phyloP scores from a whole-genome alignment of 2,329 filamentous ascomycete genomes.

The Microdochium bolleyi region DNA sequence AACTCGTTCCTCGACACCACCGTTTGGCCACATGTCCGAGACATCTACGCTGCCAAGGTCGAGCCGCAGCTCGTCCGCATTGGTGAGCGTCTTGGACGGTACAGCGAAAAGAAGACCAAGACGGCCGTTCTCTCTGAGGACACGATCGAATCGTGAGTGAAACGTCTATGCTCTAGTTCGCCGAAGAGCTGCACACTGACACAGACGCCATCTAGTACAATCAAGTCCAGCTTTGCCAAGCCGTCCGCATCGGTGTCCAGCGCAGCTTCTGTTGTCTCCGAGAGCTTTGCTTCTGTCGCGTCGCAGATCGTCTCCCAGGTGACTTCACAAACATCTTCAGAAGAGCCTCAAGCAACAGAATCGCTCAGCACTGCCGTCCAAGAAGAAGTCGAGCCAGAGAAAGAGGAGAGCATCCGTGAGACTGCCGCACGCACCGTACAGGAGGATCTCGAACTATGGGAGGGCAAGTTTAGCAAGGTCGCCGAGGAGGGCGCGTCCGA shows the following conservation, averaged over 20 bases:
- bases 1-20: slow-evolving; percentile 65
- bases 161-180: background rate
- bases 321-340: slow-evolving; percentile 9
- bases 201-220: background rate
- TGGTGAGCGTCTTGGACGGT: slow-evolving; percentile 76
- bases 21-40: slow-evolving; percentile 73
- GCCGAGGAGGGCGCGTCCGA: slow-evolving; percentile 71
- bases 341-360: slow-evolving; percentile 19
- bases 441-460: slow-evolving; percentile 76
- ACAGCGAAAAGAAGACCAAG: slow-evolving; percentile 43
- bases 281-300: slow-evolving; percentile 6
- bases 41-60: slow-evolving; percentile 83
- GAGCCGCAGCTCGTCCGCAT: slow-evolving; percentile 93
- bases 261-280: slow-evolving; percentile 9
- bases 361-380: slow-evolving; percentile 40
- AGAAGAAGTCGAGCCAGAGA: slow-evolving; percentile 23
- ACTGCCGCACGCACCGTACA: slow-evolving; percentile 60
- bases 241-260: slow-evolving; percentile 18
- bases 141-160: slow-evolving; percentile 18
- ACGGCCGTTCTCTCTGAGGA: slow-evolving; percentile 18
- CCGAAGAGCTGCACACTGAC: background rate
- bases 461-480: slow-evolving; percentile 78
- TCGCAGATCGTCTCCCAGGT: slow-evolving; percentile 12
- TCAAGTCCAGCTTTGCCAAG: slow-evolving; percentile 29
- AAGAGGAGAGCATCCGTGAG: slow-evolving; percentile 26